Conservation (phyloP, 164 flowering plant species). For the Amborella trichopoda region DNA sequence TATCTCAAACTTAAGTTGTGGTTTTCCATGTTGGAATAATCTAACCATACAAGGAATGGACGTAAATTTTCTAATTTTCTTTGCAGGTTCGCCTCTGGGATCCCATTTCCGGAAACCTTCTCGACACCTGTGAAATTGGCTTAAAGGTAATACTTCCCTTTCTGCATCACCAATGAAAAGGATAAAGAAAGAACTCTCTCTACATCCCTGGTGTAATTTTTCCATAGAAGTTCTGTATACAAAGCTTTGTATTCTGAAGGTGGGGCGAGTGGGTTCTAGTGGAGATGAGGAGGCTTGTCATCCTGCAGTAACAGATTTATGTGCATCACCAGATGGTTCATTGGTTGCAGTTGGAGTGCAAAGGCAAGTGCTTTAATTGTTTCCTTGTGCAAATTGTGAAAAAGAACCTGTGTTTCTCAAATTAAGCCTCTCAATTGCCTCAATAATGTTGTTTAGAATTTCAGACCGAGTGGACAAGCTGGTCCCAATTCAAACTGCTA, state of each 20-base stretch:
- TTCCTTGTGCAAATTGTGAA: too few species aligned
- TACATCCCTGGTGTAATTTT: too few species aligned
- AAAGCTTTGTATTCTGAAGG: slow-evolving; percentile 35
- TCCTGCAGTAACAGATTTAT: slow-evolving; percentile 58
- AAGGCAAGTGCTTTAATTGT: slow-evolving; percentile 30
- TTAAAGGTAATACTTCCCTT: slow-evolving; percentile 30
- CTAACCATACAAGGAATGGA: too few species aligned
- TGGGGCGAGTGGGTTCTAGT: slow-evolving; percentile 37
- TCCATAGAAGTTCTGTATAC: too few species aligned
- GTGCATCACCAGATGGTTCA: slow-evolving; percentile 46
- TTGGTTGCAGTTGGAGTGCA: slow-evolving; percentile 71
- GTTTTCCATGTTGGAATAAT: too few species aligned
- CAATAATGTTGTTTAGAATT: too few species aligned
- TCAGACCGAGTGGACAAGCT: too few species aligned
- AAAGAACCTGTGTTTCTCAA: too few species aligned
- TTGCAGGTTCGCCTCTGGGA: slow-evolving; percentile 89
- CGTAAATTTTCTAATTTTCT: background rate
- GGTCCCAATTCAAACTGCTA: too few species aligned
- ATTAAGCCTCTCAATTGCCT: too few species aligned
- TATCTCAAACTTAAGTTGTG: slow-evolving; percentile 1
- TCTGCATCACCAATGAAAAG: too few species aligned
- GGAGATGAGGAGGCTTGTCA: slow-evolving; percentile 23
- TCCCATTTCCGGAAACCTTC: slow-evolving; percentile 56
- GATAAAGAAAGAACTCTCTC: too few species aligned
- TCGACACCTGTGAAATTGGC: slow-evolving; percentile 70